Conservation (phyloP, 139 green algal genomes). For the Chlorella sp. region DNA sequence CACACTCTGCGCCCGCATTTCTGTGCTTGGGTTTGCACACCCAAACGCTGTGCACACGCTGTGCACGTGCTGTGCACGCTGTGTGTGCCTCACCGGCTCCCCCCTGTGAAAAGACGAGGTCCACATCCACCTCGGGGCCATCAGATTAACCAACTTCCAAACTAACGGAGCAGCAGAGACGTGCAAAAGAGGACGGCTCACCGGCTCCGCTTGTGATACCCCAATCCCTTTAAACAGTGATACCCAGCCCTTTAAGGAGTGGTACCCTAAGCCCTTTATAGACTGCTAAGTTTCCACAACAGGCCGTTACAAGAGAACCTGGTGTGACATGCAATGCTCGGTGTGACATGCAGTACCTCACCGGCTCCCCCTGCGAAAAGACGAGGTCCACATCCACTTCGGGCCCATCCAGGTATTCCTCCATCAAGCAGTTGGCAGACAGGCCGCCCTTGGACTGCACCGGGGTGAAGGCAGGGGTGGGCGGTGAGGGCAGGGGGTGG, state of each 20-base stretch:
- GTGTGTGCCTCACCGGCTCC: background rate
- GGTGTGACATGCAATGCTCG: too few relatives aligned
- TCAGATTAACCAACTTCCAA: background rate
- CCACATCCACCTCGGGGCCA: background rate
- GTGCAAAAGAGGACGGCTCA: too few relatives aligned
- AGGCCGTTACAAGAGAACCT: too few relatives aligned
- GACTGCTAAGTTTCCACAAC: too few relatives aligned
- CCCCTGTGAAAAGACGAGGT: background rate
- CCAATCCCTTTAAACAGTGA: too few relatives aligned
- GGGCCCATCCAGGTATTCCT: slow-evolving; percentile 89
- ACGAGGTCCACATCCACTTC: slow-evolving; percentile 92
- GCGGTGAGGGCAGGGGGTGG: background rate
- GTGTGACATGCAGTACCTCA: background rate
- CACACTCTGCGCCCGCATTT: too few relatives aligned
- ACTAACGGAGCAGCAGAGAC: background rate
- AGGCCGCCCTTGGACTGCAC: slow-evolving; percentile 29
- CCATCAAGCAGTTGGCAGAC: slow-evolving; percentile 73
- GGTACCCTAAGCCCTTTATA: too few relatives aligned
- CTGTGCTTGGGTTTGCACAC: too few relatives aligned
- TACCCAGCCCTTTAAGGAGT: too few relatives aligned
- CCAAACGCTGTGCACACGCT: too few relatives aligned
- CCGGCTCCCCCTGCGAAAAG: slow-evolving; percentile 72
- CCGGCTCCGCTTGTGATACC: slow-evolving; percentile 62
- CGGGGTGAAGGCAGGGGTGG: background rate
- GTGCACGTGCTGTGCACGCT: too few relatives aligned